Evolutionary conservation across 441 rosid genomes (phyloP).

Genomic region (Erysimum pusillum): DNA sequence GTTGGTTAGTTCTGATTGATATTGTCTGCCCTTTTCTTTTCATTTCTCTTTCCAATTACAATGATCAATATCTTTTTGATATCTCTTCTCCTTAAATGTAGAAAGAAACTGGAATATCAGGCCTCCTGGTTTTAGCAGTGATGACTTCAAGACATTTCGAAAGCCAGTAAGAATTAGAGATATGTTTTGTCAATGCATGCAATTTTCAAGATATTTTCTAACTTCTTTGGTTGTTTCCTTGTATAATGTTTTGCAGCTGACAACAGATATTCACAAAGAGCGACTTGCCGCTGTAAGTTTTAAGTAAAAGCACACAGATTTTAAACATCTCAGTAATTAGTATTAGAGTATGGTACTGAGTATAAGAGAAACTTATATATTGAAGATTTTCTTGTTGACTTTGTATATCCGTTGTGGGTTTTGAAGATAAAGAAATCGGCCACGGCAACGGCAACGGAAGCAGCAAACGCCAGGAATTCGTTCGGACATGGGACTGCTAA

Average conservation of each 20-base stretch:
- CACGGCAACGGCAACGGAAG: slow-evolving; percentile 57
- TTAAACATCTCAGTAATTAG: background rate
- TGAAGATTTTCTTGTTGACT: slow-evolving; percentile 21
- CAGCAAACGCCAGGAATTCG: slow-evolving; percentile 56
- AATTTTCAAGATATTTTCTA: slow-evolving; percentile 14
- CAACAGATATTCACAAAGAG: slow-evolving; percentile 88
- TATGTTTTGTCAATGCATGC: slow-evolving; percentile 18
- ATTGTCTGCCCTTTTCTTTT: slow-evolving; percentile 14
- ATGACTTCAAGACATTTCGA: slow-evolving; percentile 85
- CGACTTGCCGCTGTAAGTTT: slow-evolving; percentile 77
- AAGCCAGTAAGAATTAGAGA: slow-evolving; percentile 64
- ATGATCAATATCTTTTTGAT: slow-evolving; percentile 22
- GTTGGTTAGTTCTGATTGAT: slow-evolving; percentile 67
- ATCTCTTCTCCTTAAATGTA: slow-evolving; percentile 48
- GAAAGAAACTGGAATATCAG: slow-evolving; percentile 92
- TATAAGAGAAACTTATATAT: slow-evolving; percentile 8
- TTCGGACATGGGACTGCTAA: slow-evolving; percentile 65
- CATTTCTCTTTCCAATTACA: slow-evolving; percentile 31
- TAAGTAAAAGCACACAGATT: slow-evolving; percentile 12
- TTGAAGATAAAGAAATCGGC: slow-evolving; percentile 77
- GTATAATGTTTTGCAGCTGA: slow-evolving; percentile 59
- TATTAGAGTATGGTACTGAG: slow-evolving; percentile 1
- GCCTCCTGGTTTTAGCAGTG: slow-evolving; percentile 88
- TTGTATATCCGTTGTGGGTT: slow-evolving; percentile 15
- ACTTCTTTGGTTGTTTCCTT: slow-evolving; percentile 23